phyloP scores from a whole-genome alignment of 805 yeast species.

The Metschnikowia matae region DNA sequence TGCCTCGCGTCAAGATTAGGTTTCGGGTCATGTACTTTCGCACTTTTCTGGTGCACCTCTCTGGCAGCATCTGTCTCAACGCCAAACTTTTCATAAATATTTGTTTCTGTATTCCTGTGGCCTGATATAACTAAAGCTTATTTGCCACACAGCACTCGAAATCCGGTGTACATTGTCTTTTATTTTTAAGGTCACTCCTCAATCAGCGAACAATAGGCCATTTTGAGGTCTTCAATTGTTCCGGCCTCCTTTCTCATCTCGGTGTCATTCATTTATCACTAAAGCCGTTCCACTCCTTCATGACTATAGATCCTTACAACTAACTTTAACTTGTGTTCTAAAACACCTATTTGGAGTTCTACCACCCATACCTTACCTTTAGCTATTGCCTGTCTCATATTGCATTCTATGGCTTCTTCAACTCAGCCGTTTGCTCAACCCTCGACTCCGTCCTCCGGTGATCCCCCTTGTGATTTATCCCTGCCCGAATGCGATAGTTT shows the following conservation, averaged over 20 bases:
- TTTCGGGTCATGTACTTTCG: constrained; percentile 1
- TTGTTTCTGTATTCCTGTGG: background rate
- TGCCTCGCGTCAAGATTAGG: constrained; percentile 3
- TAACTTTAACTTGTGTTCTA: background rate
- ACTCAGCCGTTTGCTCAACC: background rate
- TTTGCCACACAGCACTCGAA: background rate
- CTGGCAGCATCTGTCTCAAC: constrained; percentile 1
- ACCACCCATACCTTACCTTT: background rate
- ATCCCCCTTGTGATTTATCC: background rate
- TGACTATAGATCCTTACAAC: background rate
- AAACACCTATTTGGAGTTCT: background rate
- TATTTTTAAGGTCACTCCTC: background rate
- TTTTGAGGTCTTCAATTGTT: background rate
- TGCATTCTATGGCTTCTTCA: constrained; percentile 2
- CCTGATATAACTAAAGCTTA: background rate
- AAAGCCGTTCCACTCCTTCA: background rate
- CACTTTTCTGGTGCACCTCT: constrained; percentile 1
- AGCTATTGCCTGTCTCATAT: background rate
- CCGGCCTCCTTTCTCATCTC: background rate
- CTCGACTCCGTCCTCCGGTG: background rate
- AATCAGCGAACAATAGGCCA: background rate
- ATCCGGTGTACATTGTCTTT: background rate
- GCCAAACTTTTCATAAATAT: background rate
- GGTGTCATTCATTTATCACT: background rate
- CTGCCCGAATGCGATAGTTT: constrained; percentile 2